Base-by-base conservation (phyloP, 75 land plant genomes). In the Picea glauca region DNA sequence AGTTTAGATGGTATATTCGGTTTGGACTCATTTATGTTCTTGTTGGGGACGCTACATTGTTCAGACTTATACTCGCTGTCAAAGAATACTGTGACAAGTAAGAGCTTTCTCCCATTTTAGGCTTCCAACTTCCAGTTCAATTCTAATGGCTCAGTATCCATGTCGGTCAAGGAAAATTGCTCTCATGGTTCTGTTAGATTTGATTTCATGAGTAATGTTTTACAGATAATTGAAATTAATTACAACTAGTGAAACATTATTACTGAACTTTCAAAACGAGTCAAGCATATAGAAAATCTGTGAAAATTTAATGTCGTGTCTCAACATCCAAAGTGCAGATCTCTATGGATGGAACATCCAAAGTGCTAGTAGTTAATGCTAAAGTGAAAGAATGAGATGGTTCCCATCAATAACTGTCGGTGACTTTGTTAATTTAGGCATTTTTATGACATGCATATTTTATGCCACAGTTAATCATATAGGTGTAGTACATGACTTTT, bases 1-100 rank as follows among this genome's bases (percentile, higher is more conserved):
- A 93, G 58, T 87, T 89, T 58, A 78, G 93, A 13, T 94, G 98
- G 98, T 89, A 90, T 85, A 84, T 93, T 59, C 88, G 99, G 17
- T 94, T 94, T 86, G 94, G 86, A 66, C 81, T 97, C n/a, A 35
- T 95, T 64, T 97, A 95, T 81, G 84, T 81, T 56, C 76, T 97
- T 63, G 88, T 95, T 11, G 99, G 92, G n/a, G 90, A 95, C 74
- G 81, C 87, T 72, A 87, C 88, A 14, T 76, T 91, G 83, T 81
- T 90, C 72, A 90, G 89, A 59, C 88, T 88, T 62, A 60, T 90
- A 56, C 78, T 93, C 65, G 80, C 85, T 33, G 81, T 90, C 6
- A 87, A 83, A 68, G 90, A 89, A 14, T 87, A 85, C 66, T 87
- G 81, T 79, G 82, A 79, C 32, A 78, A 83, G 98, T 95, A 76